Evolutionary conservation across 306 rosid genomes (phyloP), one percentile per base, ranked within the genome.

Genomic region (Malus sylvestris): DNA sequence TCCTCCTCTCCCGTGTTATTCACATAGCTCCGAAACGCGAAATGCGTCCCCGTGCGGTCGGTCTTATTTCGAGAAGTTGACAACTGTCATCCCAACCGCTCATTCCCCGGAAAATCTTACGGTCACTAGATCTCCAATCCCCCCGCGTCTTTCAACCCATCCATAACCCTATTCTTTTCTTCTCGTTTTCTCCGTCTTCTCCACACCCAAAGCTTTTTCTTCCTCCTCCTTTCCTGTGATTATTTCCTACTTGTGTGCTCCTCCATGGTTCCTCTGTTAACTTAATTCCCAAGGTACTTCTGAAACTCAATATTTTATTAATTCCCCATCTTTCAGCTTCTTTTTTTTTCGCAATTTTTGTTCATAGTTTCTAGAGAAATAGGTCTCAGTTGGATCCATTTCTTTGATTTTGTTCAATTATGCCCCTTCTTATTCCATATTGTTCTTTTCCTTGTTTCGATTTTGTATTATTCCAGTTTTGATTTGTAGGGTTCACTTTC

Each of bases 261-360:
- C 8, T 18, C 13, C 2, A 20, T 70, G 67, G 30, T 62, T 78
- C 66, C 4, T 30, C 53, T 7, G 30, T 71, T 57, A 52, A 64
- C 51, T 40, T 25, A 22, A 19, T 38, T 38, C 42, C 42, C 53
- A 77, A 86, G 93, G 90, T 90, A 88, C 55, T 33, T 20, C 66
- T 52, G 59, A 68, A 55, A 40, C 70, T 79, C 74, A 38, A 12
- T 68, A 25, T 58, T 62, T 52, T 7, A 3, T 22, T 8, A n/a
- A 30, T 83, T 62, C 27, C 22, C 58, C 35, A 8, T 53, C 4
- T 70, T 33, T 33, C 8, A 44, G 55, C 8, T 1, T 4, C 27
- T 70, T 69, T 38, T 12, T 10, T 67, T 25, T 29, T 35, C 7
- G 18, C 18, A 1, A 46, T 4, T 1, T 18, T 38, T 63, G 42